A percentile compares a stretch with the other conserved stretches of the same genome.
These are phyloP conservation scores for Phytopythium montanum DNA, from an alignment of 352 stramenopile species.

Conservation along the genomic window DNA sequence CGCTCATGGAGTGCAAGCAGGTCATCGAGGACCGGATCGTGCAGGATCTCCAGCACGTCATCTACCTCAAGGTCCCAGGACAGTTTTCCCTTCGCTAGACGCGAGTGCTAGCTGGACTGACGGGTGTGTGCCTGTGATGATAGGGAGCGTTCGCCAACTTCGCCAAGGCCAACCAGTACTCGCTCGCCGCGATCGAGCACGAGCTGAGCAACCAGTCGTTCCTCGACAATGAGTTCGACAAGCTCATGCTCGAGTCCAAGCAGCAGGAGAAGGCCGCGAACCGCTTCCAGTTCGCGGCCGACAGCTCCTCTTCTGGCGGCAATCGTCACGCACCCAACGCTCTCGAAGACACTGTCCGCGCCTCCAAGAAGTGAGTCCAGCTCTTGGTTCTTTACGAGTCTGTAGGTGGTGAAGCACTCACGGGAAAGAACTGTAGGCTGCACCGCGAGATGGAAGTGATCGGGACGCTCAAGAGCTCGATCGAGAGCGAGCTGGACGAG, in stretches of 20 bases:
- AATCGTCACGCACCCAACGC: constrained; percentile 25
- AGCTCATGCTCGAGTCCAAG: constrained; percentile 35
- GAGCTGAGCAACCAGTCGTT: constrained; percentile 59
- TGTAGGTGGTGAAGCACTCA: background rate
- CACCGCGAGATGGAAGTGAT: constrained; percentile 76
- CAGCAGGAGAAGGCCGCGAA: constrained; percentile 17
- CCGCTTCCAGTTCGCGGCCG: constrained; percentile 5
- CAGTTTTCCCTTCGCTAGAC: background rate
- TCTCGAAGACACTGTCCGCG: constrained; percentile 49
- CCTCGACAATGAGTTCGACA: constrained; percentile 64
- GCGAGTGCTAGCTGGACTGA: background rate
- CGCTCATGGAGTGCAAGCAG: constrained; percentile 86
- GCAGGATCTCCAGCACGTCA: constrained; percentile 60
- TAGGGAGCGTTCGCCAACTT: constrained; percentile 58
- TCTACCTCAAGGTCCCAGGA: constrained; percentile 54
- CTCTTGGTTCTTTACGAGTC: background rate
- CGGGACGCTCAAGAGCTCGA: constrained; percentile 64
- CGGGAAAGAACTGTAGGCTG: constrained; percentile 28
- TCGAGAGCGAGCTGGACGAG: constrained; percentile 59
- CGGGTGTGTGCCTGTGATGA: background rate
- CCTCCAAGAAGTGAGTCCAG: constrained; percentile 54
- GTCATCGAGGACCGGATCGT: constrained; percentile 76
- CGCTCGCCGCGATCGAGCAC: constrained; percentile 60
- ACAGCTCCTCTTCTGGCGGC: background rate
- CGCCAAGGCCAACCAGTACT: constrained; percentile 63